phyloP scores from a whole-genome alignment of 306 rosid species.

The Trifolium dubium region DNA sequence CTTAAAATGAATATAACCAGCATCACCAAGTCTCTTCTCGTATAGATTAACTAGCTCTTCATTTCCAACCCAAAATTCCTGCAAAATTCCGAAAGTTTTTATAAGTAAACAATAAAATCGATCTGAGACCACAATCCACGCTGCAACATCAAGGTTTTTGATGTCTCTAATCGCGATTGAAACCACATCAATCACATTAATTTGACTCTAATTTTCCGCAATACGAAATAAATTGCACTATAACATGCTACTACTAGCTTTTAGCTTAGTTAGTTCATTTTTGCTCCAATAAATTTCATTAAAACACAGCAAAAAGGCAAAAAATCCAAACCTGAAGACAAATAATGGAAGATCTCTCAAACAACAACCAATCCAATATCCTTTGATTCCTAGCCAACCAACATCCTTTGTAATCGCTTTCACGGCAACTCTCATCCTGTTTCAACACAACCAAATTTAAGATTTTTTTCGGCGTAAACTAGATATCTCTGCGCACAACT shows the following conservation, averaged over 20 bases:
- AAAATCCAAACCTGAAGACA: constrained; percentile 83
- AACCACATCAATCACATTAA: background rate
- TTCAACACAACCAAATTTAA: constrained; percentile 33
- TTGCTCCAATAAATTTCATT: background rate
- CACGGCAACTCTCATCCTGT: constrained; percentile 75
- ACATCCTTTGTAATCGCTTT: constrained; percentile 66
- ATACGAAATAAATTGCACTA: background rate
- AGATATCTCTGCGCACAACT: too few species aligned
- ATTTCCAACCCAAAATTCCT: constrained; percentile 87
- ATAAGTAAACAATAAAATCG: background rate
- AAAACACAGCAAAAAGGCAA: background rate
- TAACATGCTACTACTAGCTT: background rate
- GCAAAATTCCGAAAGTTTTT: constrained; percentile 17
- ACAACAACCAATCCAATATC: constrained; percentile 75
- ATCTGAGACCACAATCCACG: background rate
- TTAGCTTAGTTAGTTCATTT: background rate
- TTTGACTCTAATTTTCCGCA: background rate
- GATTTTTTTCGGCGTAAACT: too few species aligned
- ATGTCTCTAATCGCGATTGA: background rate
- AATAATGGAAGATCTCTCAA: constrained; percentile 86
- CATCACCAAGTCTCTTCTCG: constrained; percentile 74
- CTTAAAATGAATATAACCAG: constrained; percentile 74
- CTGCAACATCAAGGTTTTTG: background rate
- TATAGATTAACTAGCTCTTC: constrained; percentile 75
- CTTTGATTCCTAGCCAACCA: constrained; percentile 84